These are phyloP conservation scores for Kazachstania kunashirensis DNA, from an alignment of 805 yeast species.

Conservation along the genomic window DNA sequence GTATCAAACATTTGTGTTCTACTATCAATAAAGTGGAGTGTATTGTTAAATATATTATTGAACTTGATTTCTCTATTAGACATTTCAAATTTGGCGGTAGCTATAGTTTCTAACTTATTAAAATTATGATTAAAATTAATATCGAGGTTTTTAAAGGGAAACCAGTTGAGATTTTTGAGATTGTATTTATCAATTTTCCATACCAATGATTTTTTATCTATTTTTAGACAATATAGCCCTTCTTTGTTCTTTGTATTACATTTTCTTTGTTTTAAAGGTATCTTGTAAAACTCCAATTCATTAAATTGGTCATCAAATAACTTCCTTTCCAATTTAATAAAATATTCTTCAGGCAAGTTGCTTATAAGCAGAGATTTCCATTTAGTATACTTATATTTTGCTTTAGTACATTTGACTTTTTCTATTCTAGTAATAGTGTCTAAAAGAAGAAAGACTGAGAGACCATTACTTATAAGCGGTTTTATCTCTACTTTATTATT, in stretches of 20 bases:
- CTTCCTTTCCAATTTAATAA: not conserved
- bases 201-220: not conserved
- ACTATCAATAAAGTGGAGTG: slow-evolving; percentile 12
- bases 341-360: not conserved
- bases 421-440: too few relatives aligned
- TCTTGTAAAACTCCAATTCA: slow-evolving; percentile 15
- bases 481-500: too few relatives aligned
- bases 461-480: too few relatives aligned
- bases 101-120: slow-evolving; percentile 1
- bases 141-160: slow-evolving; percentile 10
- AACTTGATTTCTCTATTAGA: not conserved
- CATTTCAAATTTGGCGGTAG: not conserved
- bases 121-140: not conserved
- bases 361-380: too few relatives aligned
- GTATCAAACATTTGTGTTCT: slow-evolving; percentile 7
- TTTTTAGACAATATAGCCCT: too few relatives aligned
- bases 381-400: too few relatives aligned
- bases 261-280: not conserved
- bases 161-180: slow-evolving; percentile 14
- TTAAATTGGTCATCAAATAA: slow-evolving; percentile 13
- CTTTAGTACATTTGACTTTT: too few relatives aligned
- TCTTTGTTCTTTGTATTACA: not conserved
- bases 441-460: too few relatives aligned
- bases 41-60: slow-evolving; percentile 3
- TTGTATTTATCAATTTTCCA: slow-evolving; percentile 14